Conservation (phyloP, 2,329 filamentous ascomycete genomes). For the Trichoderma sp. region DNA sequence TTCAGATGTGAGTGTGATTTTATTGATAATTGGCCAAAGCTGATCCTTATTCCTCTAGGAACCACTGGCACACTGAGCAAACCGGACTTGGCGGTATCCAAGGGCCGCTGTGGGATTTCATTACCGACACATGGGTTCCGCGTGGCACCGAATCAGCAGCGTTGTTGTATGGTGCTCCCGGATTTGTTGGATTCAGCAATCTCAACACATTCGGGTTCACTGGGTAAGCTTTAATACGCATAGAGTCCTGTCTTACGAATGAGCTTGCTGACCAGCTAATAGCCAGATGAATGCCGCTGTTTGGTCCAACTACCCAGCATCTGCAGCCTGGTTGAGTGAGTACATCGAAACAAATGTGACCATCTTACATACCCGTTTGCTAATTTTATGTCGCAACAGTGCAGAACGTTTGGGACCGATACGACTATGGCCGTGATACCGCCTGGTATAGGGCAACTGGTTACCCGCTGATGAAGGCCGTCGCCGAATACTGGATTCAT, state of each 20-base stretch:
- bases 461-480: slow-evolving; percentile 56
- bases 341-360: background rate
- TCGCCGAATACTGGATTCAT: slow-evolving; percentile 58
- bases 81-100: slow-evolving; percentile 52
- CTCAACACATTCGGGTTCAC: slow-evolving; percentile 62
- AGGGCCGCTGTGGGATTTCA: slow-evolving; percentile 53
- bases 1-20: slow-evolving; percentile 50
- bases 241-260: slow-evolving; percentile 26
- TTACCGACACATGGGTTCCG: slow-evolving; percentile 55
- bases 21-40: fast-evolving
- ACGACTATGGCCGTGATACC: slow-evolving; percentile 52
- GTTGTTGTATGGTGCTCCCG: slow-evolving; percentile 54
- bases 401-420: slow-evolving; percentile 61
- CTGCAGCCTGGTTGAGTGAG: slow-evolving; percentile 23
- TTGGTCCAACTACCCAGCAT: slow-evolving; percentile 21
- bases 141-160: slow-evolving; percentile 55
- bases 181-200: slow-evolving; percentile 60
- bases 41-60: slow-evolving; percentile 32
- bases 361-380: background rate
- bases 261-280: slow-evolving; percentile 26
- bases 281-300: slow-evolving; percentile 20
- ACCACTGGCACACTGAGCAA: slow-evolving; percentile 58
- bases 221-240: slow-evolving; percentile 27
- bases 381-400: slow-evolving; percentile 43
- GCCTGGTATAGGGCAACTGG: slow-evolving; percentile 50